These are phyloP conservation scores for Westerdykella aurantiaca DNA, from an alignment of 2,329 filamentous ascomycete species.

Conservation along the genomic window DNA sequence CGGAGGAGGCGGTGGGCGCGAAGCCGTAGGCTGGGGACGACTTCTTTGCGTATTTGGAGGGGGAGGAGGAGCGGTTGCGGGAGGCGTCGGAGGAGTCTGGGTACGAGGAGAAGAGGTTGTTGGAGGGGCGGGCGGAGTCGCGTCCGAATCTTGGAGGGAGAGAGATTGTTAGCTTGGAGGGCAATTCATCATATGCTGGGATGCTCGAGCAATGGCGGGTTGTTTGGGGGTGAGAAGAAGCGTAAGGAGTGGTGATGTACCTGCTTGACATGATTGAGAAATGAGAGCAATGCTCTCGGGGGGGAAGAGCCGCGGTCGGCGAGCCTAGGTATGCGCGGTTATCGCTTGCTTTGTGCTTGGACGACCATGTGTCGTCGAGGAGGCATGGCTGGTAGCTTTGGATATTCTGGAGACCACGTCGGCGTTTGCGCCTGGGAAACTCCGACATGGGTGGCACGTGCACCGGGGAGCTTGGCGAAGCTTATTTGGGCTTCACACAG, in stretches of 20 bases:
- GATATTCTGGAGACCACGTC: too few species aligned
- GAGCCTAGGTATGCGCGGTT: too few species aligned
- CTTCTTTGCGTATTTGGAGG: slow-evolving; percentile 31
- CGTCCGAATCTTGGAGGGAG: slow-evolving; percentile 20
- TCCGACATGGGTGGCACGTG: too few species aligned
- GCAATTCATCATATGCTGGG: not conserved
- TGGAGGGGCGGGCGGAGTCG: slow-evolving; percentile 10
- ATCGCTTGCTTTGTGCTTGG: too few species aligned
- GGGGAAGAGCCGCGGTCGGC: too few species aligned
- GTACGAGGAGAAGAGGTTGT: slow-evolving; percentile 39
- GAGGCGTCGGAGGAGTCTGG: too few species aligned
- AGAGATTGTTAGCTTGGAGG: not conserved
- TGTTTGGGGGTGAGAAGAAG: too few species aligned
- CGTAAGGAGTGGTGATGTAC: slow-evolving; percentile 4
- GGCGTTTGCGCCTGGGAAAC: too few species aligned
- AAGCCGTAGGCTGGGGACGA: slow-evolving; percentile 20
- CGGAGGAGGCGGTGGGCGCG: slow-evolving; percentile 8
- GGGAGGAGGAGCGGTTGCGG: slow-evolving; percentile 30
- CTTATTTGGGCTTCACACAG: too few species aligned
- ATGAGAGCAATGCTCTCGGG: not conserved
- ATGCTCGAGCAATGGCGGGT: not conserved
- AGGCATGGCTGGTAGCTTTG: too few species aligned
- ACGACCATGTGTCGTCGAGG: too few species aligned
- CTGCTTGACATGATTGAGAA: slow-evolving; percentile 20
- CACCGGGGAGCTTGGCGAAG: too few species aligned